Evolutionary conservation across 768 basidiomycete genomes (phyloP), one percentile per base, ranked within the genome.

Genomic region (Galerina marginata): DNA sequence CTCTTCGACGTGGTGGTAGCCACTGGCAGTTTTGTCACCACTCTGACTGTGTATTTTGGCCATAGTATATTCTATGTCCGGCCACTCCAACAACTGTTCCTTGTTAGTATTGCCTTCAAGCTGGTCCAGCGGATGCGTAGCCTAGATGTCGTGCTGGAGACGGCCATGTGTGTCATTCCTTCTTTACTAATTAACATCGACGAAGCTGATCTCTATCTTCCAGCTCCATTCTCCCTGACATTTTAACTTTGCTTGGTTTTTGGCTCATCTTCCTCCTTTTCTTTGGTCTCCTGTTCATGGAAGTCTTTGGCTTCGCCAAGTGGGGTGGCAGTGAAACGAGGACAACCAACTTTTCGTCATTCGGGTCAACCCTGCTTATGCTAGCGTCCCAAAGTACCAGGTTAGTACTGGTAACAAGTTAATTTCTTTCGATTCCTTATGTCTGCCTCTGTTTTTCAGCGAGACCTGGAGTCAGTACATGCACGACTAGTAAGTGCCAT

Each of bases 401-500:
- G 95, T 96, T 72, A 64, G 86, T 77, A 33, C 29, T 3, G 5
- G 29, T 12, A 9, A 64, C 20, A 60, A 36, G 37, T 39, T 7
- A 33, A 33, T 38, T 45, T n/a, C 37, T 20, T 44, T 42, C 39
- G 47, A 23, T 59, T 6, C 50, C 26, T 45, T 42, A 25, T 54
- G 49, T 53, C 51, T 45, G 70, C 38, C 59, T 65, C 29, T 65
- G 52, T 47, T n/a, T n/a, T 64, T 6, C 64, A 95, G 95, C 9
- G 96, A 98, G 73, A 93, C 88, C 0, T 99, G 96, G 96, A 98
- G 97, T 71, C 87, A 90, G 66, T 97, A 90, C 72, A 98, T 98
- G 96, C 96, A 98, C 71, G 93, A 98, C 75, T 96, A 87, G 93
- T 95, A 71, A 69, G 90, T 75, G 4, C 33, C 37, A 29, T 58